Percentiles rank a stretch among this genome's conserved stretches.
Evolutionary conservation across 163 green algal species (phyloP).

Genomic region (Chlorella variabilis): DNA sequence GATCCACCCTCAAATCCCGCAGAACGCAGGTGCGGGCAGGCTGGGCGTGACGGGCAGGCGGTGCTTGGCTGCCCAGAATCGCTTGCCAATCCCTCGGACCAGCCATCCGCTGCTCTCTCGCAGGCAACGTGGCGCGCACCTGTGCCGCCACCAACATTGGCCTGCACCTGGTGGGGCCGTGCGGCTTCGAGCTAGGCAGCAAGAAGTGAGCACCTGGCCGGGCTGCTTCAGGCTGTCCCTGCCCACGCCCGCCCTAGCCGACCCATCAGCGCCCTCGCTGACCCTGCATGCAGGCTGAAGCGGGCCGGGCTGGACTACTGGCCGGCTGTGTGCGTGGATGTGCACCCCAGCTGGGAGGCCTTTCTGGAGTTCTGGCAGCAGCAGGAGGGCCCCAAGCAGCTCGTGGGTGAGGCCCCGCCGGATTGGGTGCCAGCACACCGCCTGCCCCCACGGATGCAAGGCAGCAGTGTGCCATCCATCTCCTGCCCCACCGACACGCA

Average conservation of each 20-base stretch:
- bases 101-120: too few relatives aligned
- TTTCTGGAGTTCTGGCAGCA: slow-evolving; percentile 67
- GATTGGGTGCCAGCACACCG: not conserved
- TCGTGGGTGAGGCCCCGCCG: slow-evolving; percentile 62
- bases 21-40: slow-evolving; percentile 52
- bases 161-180: slow-evolving; percentile 88
- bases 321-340: slow-evolving; percentile 78
- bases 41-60: not conserved
- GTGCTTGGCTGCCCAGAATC: not conserved
- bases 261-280: not conserved
- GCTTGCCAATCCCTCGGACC: too few relatives aligned
- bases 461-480: too few relatives aligned
- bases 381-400: slow-evolving; percentile 57
- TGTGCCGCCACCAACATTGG: slow-evolving; percentile 82
- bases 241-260: too few relatives aligned
- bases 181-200: slow-evolving; percentile 90
- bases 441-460: too few relatives aligned
- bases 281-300: slow-evolving; percentile 67
- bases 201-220: slow-evolving; percentile 67
- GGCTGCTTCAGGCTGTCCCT: too few relatives aligned
- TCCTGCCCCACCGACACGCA: too few relatives aligned
- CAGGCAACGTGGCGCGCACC: slow-evolving; percentile 86
- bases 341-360: slow-evolving; percentile 72
- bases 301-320: slow-evolving; percentile 96
- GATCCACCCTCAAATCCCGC: slow-evolving; percentile 77